A percentile compares a stretch with the other conserved stretches of the same genome.
Evolutionary conservation across 169 alveolate genomes (phyloP).

Genomic region (Eimeria nieschulzi): DNA sequence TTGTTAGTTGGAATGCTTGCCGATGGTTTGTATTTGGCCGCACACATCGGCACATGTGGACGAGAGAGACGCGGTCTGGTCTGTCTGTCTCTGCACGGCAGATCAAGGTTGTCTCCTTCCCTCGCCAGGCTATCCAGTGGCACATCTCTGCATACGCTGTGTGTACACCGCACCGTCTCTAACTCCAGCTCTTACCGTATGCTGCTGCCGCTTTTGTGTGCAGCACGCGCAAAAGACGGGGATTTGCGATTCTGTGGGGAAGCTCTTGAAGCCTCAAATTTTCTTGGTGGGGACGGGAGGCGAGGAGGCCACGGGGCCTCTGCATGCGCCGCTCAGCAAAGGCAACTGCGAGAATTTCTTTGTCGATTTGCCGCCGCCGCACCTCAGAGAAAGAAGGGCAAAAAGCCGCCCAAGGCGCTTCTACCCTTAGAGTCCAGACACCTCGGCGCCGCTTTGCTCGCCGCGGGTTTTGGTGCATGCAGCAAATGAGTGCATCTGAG

Average conservation of each 20-base stretch:
- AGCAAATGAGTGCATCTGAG: no score
- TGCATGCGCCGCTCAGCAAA: background rate
- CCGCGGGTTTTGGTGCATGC: no score
- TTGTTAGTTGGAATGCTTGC: no score
- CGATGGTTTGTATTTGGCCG: no score
- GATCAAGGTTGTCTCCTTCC: no score
- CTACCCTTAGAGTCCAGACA: background rate
- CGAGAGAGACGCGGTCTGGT: no score
- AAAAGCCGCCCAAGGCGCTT: background rate
- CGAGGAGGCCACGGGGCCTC: background rate
- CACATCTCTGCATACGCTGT: no score
- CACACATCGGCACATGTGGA: no score
- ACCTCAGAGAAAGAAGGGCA: background rate
- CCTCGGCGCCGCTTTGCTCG: no score
- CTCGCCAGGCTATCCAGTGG: no score
- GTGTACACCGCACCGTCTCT: no score
- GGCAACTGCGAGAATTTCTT: background rate
- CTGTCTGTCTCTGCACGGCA: no score
- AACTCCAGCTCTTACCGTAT: background rate
- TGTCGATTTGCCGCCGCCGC: background rate
- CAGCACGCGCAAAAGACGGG: constrained; percentile 11
- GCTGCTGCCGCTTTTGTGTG: background rate
- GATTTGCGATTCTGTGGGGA: background rate
- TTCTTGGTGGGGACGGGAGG: background rate
- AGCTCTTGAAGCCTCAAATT: background rate